phyloP scores from a whole-genome alignment of 106 monocot genomes.

The Alisma plantagoaquatica region DNA sequence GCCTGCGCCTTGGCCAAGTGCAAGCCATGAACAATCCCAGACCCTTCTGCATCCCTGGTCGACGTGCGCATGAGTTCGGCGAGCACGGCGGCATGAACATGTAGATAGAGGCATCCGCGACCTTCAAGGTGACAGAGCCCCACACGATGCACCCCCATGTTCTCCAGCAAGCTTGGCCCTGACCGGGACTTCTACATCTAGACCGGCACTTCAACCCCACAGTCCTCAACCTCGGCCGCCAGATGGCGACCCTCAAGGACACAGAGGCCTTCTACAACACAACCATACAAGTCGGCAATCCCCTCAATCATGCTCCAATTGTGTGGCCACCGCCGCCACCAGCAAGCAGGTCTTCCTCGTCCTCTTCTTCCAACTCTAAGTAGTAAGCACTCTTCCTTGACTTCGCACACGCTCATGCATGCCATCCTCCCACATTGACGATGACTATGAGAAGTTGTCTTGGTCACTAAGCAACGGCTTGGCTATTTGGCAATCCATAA shows the following conservation, averaged over 20 bases:
- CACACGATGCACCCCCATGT: slow-evolving; percentile 75
- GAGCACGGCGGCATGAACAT: slow-evolving; percentile 97
- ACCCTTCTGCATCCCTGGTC: slow-evolving; percentile 57
- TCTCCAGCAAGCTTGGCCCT: slow-evolving; percentile 78
- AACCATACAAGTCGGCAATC: slow-evolving; percentile 87
- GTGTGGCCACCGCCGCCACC: no score
- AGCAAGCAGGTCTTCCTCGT: no score
- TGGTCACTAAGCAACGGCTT: no score
- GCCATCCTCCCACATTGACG: no score
- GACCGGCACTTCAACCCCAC: slow-evolving; percentile 91
- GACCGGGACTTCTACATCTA: slow-evolving; percentile 83
- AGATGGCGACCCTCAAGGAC: slow-evolving; percentile 80
- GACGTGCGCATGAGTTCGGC: slow-evolving; percentile 79
- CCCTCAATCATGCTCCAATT: slow-evolving; percentile 64
- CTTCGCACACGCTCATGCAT: no score
- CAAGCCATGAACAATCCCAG: slow-evolving; percentile 6
- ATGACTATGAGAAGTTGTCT: no score
- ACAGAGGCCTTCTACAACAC: slow-evolving; percentile 95
- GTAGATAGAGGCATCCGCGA: slow-evolving; percentile 95
- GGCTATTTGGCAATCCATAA: no score
- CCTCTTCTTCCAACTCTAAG: no score
- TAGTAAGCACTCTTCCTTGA: no score
- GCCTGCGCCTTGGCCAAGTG: neutral
- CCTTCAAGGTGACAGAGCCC: slow-evolving; percentile 92
- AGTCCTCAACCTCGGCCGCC: slow-evolving; percentile 66